Base-by-base conservation (phyloP, 2,329 filamentous ascomycete species). In the Lecanicillium sp. region DNA sequence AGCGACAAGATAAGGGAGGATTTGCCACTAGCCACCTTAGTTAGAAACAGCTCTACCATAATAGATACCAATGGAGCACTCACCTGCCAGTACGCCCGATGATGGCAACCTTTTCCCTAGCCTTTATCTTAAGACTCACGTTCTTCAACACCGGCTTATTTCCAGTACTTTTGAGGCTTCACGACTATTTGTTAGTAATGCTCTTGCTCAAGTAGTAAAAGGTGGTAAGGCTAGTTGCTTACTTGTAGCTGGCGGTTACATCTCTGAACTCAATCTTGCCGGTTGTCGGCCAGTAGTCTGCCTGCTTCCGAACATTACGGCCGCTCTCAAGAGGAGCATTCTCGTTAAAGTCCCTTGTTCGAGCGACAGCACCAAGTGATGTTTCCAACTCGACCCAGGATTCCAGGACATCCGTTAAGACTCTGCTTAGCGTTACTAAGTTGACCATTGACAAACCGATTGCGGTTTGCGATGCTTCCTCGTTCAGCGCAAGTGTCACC, bases 401-500 rank as follows among this genome's bases (percentile, higher is more conserved):
- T 13, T 56, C 55, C 17, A 64, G 55, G 7, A 60, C 48, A 1
- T 45, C 53, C 13, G 52, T 54, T 16, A 51, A 46, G 3, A 34
- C 47, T 12, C 42, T 50, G 35, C 48, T 56, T 27, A 53, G 57
- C 2, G 48, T 52, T 13, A 56, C 54, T 9, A 57, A 49, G 18
- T 43, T 50, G 15, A 55, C 47, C 2, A 58, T 34, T 2, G 52
- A 47, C 6, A 56, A 37, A 29, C 55, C 48, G 22, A 55, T 44
- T 12, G 41, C 56, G 45, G 19, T 51, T 30, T 50, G 56, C 51
- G 33, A 58, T 28, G 29, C 51, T 16, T 40, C 40, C 7, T 70
- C 49, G 28, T 44, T 37, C 2, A 71, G 63, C 1, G 67, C 63
- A 2, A 73, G 49, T 0, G 42, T 54, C 6, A 74, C 63, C 3